Evolutionary conservation across 1,284 basidiomycete species (phyloP).

Genomic region (Neonothopanus nambi): DNA sequence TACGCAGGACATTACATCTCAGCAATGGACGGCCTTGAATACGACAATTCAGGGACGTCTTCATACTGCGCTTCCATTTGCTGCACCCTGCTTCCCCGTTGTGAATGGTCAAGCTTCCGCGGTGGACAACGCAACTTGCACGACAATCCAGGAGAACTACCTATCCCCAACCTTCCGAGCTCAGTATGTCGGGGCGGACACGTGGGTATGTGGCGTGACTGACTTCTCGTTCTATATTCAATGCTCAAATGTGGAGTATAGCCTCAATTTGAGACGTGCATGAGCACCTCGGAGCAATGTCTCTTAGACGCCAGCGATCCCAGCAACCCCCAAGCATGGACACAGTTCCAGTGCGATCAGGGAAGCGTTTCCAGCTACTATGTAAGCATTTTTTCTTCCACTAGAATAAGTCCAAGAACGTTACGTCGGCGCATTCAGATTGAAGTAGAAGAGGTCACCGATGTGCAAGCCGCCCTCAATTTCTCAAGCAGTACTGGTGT

Average conservation of each 20-base stretch:
- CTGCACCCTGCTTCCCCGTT: slow-evolving; percentile 31
- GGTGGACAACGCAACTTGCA: slow-evolving; percentile 25
- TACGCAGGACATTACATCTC: too few species aligned
- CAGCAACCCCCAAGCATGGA: not conserved
- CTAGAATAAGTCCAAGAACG: not conserved
- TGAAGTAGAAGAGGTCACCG: not conserved
- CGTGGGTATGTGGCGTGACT: slow-evolving; percentile 26
- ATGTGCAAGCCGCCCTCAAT: slow-evolving; percentile 1
- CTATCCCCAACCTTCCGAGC: slow-evolving; percentile 27
- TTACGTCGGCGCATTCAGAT: not conserved
- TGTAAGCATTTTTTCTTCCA: not conserved
- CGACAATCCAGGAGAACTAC: slow-evolving; percentile 30
- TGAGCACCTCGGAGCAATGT: not conserved
- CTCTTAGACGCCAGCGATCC: not conserved
- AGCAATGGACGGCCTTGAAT: slow-evolving; percentile 27
- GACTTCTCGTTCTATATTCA: too few species aligned
- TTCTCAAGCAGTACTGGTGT: slow-evolving; percentile 1
- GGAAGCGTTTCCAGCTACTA: slow-evolving; percentile 1
- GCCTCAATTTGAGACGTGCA: not conserved
- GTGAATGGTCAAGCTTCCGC: slow-evolving; percentile 24
- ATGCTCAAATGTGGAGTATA: too few species aligned
- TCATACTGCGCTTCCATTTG: slow-evolving; percentile 26
- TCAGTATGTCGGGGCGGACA: slow-evolving; percentile 28
- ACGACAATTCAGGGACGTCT: slow-evolving; percentile 32
- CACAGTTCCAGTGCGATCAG: not conserved